Conservation (phyloP, 768 basidiomycete species). For the Suillus fuscotomentosus region DNA sequence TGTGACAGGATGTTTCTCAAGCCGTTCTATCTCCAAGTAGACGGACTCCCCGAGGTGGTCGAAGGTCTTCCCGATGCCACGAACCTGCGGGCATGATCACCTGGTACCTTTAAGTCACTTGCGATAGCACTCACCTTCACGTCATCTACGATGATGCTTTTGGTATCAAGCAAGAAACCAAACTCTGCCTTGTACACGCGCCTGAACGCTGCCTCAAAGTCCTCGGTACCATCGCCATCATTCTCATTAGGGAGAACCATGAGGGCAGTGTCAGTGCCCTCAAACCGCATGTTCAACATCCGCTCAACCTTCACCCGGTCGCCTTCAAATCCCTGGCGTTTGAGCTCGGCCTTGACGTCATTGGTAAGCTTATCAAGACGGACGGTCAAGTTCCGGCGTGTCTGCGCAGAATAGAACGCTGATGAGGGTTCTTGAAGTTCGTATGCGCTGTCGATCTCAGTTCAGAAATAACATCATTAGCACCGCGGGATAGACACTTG, state of each 20-base stretch:
- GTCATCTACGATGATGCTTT: constrained; percentile 86
- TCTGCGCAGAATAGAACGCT: constrained; percentile 65
- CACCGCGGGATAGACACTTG: constrained; percentile 20
- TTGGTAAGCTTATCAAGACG: constrained; percentile 70
- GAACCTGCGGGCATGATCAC: constrained; percentile 48
- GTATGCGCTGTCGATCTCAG: constrained; percentile 51
- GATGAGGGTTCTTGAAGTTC: constrained; percentile 92
- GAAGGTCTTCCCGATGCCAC: constrained; percentile 89
- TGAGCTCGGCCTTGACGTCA: constrained; percentile 65
- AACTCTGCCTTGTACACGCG: constrained; percentile 83
- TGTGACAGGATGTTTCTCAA: constrained; percentile 41
- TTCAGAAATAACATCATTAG: background rate
- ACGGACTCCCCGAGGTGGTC: constrained; percentile 78
- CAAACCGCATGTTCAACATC: constrained; percentile 90
- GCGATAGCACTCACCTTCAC: constrained; percentile 56
- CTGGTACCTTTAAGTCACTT: no score
- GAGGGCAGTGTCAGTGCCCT: constrained; percentile 89
- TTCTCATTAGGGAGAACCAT: constrained; percentile 68
- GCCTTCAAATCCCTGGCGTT: constrained; percentile 77
- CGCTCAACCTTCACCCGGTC: constrained; percentile 73
- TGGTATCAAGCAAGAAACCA: constrained; percentile 86
- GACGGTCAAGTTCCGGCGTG: constrained; percentile 49
- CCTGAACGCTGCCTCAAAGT: constrained; percentile 81
- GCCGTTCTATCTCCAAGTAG: constrained; percentile 64
- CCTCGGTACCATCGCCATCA: constrained; percentile 57